Evolutionary conservation across 306 rosid genomes (phyloP).

Genomic region (peach (Prunus persica)): DNA sequence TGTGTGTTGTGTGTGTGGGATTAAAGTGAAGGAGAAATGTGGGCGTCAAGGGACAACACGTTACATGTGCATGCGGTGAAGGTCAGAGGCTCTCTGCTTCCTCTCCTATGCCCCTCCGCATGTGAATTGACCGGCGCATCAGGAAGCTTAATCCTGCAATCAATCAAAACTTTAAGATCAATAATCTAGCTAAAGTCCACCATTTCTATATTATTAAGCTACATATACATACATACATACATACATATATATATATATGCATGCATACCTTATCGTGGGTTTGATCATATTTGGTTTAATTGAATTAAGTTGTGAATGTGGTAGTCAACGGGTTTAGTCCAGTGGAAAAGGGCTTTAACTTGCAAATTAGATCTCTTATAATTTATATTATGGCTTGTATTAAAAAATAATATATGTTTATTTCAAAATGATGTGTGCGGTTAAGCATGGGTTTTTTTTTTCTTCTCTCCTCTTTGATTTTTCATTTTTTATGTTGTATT

Average conservation of each 20-base stretch:
- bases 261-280: no score
- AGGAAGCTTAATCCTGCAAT: neutral
- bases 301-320: no score
- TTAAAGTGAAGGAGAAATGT: neutral
- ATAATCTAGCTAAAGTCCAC: neutral
- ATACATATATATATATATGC: no score
- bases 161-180: neutral
- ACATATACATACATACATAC: no score
- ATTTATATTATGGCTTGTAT: no score
- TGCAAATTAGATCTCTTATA: fast-evolving
- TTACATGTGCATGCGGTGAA: neutral
- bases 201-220: neutral
- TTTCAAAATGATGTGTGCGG: neutral
- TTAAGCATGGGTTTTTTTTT: neutral
- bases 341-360: fast-evolving
- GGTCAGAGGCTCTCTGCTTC: neutral
- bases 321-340: no score
- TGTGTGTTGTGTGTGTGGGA: neutral
- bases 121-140: neutral
- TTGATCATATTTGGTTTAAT: neutral
- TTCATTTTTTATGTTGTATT: neutral
- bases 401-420: no score
- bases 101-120: neutral
- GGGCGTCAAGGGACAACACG: neutral
- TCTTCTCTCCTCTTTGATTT: no score